Conservation (phyloP, 257 asterid genomes). For the Ballota nigra region DNA sequence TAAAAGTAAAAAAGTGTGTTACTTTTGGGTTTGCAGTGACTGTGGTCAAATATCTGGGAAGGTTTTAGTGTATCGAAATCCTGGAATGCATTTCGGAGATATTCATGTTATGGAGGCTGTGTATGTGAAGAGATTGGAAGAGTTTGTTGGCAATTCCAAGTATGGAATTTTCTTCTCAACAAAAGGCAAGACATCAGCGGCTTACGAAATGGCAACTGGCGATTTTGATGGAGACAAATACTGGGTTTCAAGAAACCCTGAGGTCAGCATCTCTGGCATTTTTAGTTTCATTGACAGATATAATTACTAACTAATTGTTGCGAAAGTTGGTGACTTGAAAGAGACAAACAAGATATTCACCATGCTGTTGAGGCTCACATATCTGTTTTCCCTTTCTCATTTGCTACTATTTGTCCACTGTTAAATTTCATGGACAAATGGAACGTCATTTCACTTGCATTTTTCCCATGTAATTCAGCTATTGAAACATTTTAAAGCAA, state of each 20-base stretch:
- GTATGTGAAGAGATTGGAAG: constrained; percentile 56
- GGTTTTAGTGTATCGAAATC: constrained; percentile 81
- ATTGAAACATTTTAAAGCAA: constrained; percentile 43
- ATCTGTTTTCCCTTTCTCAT: too few relatives aligned
- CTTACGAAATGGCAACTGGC: constrained; percentile 87
- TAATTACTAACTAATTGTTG: neutral
- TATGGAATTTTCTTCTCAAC: constrained; percentile 83
- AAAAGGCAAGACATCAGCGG: constrained; percentile 68
- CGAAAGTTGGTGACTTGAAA: neutral
- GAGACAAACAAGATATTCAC: too few relatives aligned
- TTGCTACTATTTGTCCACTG: too few relatives aligned
- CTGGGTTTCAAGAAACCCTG: constrained; percentile 84
- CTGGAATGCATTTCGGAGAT: constrained; percentile 88
- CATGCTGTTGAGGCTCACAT: too few relatives aligned
- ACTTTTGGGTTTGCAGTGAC: constrained; percentile 42
- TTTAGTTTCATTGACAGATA: neutral
- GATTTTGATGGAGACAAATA: constrained; percentile 88
- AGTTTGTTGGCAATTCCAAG: constrained; percentile 71
- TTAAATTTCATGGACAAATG: too few relatives aligned
- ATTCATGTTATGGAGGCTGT: constrained; percentile 66
- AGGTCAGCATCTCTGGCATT: constrained; percentile 42
- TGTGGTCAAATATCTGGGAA: constrained; percentile 74
- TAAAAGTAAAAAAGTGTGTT: neutral
- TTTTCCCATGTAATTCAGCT: constrained; percentile 43
- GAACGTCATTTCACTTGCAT: neutral